phyloP scores from a whole-genome alignment of 2,329 filamentous ascomycete species.

The Epichloe uncinata region DNA sequence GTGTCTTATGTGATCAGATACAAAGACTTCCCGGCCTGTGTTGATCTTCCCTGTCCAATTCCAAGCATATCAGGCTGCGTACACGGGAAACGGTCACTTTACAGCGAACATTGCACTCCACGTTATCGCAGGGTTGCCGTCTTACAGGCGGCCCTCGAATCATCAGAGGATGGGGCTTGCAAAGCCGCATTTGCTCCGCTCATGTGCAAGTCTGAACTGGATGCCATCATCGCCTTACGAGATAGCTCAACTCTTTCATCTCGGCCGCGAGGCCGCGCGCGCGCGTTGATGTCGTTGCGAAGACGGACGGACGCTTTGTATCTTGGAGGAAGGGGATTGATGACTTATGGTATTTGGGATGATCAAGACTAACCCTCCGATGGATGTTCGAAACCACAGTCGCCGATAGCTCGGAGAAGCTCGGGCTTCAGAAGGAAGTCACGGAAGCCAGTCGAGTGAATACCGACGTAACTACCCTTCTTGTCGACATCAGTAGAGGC shows the following conservation, averaged over 20 bases:
- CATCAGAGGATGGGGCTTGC: neutral
- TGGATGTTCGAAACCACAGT: constrained; percentile 99
- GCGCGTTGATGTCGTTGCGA: constrained; percentile 26
- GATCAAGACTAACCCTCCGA: constrained; percentile 96
- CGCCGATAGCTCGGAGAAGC: constrained; percentile 96
- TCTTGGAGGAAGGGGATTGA: constrained; percentile 43
- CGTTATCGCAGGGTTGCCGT: neutral
- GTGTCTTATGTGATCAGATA: neutral
- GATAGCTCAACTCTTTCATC: neutral
- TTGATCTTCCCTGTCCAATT: neutral
- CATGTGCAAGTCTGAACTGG: neutral
- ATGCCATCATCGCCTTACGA: neutral
- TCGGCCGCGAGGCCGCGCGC: neutral
- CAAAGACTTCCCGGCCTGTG: neutral
- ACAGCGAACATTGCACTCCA: neutral
- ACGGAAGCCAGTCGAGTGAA: constrained; percentile 95
- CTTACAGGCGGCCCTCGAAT: neutral
- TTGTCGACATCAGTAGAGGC: constrained; percentile 73
- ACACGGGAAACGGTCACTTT: neutral
- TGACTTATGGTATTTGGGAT: constrained; percentile 42
- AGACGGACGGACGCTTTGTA: constrained; percentile 46
- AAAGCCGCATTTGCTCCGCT: neutral
- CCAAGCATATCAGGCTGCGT: neutral
- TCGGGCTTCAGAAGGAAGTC: constrained; percentile 98
- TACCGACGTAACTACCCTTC: constrained; percentile 98